These are phyloP conservation scores for Limnanthes douglasii DNA, from an alignment of 345 rosid genomes.

Conservation along the genomic window DNA sequence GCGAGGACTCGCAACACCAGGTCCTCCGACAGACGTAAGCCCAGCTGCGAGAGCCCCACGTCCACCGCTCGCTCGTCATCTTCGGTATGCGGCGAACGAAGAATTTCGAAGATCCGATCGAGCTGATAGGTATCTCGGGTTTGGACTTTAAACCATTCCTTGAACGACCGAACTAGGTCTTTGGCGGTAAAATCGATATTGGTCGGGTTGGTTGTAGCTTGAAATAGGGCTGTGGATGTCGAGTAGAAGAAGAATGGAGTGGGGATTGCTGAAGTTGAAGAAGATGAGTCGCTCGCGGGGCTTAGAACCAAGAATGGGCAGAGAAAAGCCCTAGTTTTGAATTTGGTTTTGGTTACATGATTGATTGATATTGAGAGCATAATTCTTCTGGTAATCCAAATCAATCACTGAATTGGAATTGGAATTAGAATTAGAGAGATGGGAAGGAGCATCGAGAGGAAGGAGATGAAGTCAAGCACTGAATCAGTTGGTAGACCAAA, in stretches of 20 bases:
- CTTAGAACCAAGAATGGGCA: neutral
- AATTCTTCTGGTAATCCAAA: too few relatives aligned
- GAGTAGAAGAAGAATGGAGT: neutral
- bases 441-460: too few relatives aligned
- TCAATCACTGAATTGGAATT: neutral
- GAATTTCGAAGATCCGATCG: conserved; percentile 27
- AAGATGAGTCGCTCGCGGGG: neutral
- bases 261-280: neutral
- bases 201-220: neutral
- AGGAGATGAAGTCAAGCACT: too few relatives aligned
- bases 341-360: neutral
- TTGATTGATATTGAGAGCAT: neutral
- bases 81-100: conserved; percentile 7
- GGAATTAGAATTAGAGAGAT: neutral
- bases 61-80: conserved; percentile 17
- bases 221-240: neutral
- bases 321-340: neutral
- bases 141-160: conserved; percentile 40
- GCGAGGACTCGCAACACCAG: conserved; percentile 46
- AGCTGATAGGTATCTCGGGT: conserved; percentile 8
- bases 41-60: conserved; percentile 24
- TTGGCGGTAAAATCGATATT: conserved; percentile 9
- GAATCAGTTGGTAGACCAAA: too few relatives aligned
- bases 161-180: conserved; percentile 26
- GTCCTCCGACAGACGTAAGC: conserved; percentile 33